Percentiles rank a stretch among this genome's conserved stretches.
Evolutionary conservation across 2,329 filamentous ascomycete genomes (phyloP).

Genomic region (Thielaviopsis ethacetica): DNA sequence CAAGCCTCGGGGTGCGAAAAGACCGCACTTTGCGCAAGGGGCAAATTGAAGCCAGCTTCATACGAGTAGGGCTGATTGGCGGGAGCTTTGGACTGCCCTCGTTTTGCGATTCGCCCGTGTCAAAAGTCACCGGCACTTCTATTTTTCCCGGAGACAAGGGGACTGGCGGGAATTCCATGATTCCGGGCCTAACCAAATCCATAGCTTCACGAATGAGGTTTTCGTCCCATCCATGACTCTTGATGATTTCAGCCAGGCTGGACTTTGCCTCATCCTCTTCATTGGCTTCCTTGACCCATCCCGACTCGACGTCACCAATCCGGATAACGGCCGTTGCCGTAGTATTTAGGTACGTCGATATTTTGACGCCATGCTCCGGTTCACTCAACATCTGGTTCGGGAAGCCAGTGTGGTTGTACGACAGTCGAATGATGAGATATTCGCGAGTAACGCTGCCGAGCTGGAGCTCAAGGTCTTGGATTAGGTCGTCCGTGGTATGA

Average conservation of each 20-base stretch:
- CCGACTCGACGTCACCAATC: constrained; percentile 29
- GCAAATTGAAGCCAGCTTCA: constrained; percentile 10
- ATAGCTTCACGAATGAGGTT: constrained; percentile 4
- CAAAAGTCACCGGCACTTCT: neutral
- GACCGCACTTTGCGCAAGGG: constrained; percentile 4
- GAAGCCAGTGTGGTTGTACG: constrained; percentile 41
- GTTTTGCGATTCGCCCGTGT: neutral
- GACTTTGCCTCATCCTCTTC: constrained; percentile 24
- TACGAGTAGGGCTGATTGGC: constrained; percentile 6
- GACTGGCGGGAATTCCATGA: constrained; percentile 5
- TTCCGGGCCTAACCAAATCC: constrained; percentile 3
- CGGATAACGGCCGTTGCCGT: constrained; percentile 33
- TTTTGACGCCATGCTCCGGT: constrained; percentile 6
- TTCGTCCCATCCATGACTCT: constrained; percentile 8
- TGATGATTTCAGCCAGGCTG: constrained; percentile 14
- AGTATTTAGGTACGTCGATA: constrained; percentile 33
- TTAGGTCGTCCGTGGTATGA: constrained; percentile 32
- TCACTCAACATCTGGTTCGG: constrained; percentile 15
- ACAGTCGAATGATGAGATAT: constrained; percentile 35
- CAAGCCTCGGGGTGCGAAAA: neutral
- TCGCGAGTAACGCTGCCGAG: constrained; percentile 31
- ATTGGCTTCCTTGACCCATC: constrained; percentile 26
- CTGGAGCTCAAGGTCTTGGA: constrained; percentile 40
- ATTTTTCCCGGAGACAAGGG: neutral
- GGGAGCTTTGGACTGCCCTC: constrained; percentile 4